These are phyloP conservation scores for Amanita phalloides DNA, from an alignment of 768 basidiomycete species.

Conservation along the genomic window DNA sequence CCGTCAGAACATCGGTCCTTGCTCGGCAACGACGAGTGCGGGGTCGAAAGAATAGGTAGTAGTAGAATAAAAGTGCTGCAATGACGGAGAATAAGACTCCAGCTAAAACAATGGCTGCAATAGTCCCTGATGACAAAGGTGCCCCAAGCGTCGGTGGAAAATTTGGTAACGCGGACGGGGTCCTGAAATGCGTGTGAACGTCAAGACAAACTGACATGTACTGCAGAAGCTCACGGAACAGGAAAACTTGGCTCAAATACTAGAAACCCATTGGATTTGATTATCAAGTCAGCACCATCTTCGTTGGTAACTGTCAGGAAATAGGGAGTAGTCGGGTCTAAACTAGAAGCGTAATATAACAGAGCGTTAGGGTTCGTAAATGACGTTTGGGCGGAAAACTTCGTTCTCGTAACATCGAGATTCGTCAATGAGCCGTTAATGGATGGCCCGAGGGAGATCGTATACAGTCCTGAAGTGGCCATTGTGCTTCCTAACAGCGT, in stretches of 20 bases:
- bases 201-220: background rate
- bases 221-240: slow-evolving; percentile 10
- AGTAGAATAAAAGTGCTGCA: slow-evolving; percentile 28
- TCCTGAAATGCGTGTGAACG: background rate
- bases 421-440: background rate
- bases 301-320: slow-evolving; percentile 44
- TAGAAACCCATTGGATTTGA: slow-evolving; percentile 40
- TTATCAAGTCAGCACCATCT: slow-evolving; percentile 37
- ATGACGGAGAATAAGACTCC: slow-evolving; percentile 41
- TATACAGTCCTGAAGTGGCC: slow-evolving; percentile 44
- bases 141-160: slow-evolving; percentile 6
- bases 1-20: slow-evolving; percentile 4
- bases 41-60: slow-evolving; percentile 36
- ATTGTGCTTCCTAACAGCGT: slow-evolving; percentile 50
- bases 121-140: slow-evolving; percentile 35
- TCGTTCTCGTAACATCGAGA: slow-evolving; percentile 30
- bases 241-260: slow-evolving; percentile 23
- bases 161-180: background rate
- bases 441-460: slow-evolving; percentile 23
- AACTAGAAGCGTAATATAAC: slow-evolving; percentile 52
- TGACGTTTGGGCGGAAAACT: slow-evolving; percentile 39
- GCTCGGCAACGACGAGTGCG: slow-evolving; percentile 21
- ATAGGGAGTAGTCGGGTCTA: slow-evolving; percentile 41
- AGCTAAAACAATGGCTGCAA: slow-evolving; percentile 56
- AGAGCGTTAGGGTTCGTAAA: slow-evolving; percentile 40